Base-by-base conservation (phyloP, 805 yeast species). In the Metschnikowia lunata region DNA sequence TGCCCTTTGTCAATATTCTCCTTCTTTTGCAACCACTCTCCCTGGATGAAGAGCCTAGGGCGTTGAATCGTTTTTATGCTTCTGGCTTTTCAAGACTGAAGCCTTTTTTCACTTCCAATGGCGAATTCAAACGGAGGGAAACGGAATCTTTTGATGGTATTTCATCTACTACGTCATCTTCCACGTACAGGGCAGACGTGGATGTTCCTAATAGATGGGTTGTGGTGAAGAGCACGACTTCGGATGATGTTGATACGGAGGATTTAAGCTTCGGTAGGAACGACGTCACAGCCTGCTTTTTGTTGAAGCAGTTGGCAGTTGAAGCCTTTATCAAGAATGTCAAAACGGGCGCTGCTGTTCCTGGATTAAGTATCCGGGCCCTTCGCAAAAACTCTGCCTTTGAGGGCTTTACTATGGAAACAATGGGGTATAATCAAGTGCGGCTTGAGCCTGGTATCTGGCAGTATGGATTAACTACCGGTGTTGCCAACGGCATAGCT, bases 371-470 rank as follows among this genome's bases (percentile, higher is more conserved):
- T 4, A 55, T 88, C 3, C 69, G 71, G 15, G 57, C 82, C 1
- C 14, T 15, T 0, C 45, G 51, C 6, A 45, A 45, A 2, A 39
- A 36, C 4, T 30, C 14, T 2, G 12, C 49, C n/a, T 66, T 74
- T 1, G 88, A 82, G 50, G 83, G 96, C 0, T 69, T 65, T 32
- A 80, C 89, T 1, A 85, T 91, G 93, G 75, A 82, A 1, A 83
- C 85, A 33, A 69, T 83, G 49, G 97, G 97, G 0, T 91, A 91
- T 61, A 78, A 85, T 42, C 97, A 90, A 62, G 67, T 93, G 37
- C 78, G 78, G 49, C 80, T 85, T 0, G 71, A 70, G 40, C 93
- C 95, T 1, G 96, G 96, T 0, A 37, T 71, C 4, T 86, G 87
- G 83, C 60, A 65, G 2, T 59, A 87, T n/a, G 52, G 56, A 48